Evolutionary conservation across 306 rosid genomes (phyloP), one percentile per base, ranked within the genome.

Genomic region (Lagenaria siceraria): DNA sequence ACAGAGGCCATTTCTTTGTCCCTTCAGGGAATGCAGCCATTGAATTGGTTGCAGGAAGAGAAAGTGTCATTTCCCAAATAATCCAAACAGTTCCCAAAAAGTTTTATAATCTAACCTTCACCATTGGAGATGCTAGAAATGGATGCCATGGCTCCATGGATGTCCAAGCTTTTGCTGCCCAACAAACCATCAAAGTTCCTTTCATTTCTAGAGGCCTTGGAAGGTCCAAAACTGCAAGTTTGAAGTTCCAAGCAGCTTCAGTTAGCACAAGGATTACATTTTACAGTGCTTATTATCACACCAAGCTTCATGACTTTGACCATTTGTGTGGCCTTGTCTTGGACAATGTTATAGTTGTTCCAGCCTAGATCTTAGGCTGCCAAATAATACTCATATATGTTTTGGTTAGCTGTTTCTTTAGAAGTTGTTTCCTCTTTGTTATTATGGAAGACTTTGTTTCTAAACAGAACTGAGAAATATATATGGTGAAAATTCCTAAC

Each of bases 1-100:
- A 86, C 82, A 78, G 9, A 8, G 83, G 79, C 74, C 90, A 88
- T 82, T 88, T 88, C 80, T 65, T 73, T 7, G 87, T 88, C 38
- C 90, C 90, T 4, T 42, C 72, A 10, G 90, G 92, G 11, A 35
- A 64, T 8, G 81, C 80, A 3, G 87, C 90, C 2, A 52, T 88
- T 10, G 90, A 88, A 46, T 78, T 88, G 18, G 85, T 84, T 25
- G 87, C 83, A 4, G 88, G 88, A 25, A 60, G 82, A 35, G 92
- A 88, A 70, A 86, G 86, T 63, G 86, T 86, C 52, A 86, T 88
- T 31, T 85, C 92, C n/a, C 92, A 88, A 74, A 79, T 83, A 80
- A 78, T 86, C 7, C 82, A 77, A 78, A 86, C 92, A 72, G 8
- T 81, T 19, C 83, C 87, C 49, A 78, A 68, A 77, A 86, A 70